Conservation (phyloP, 1,139 yeast species). For the Meyerozyma smithsonii region DNA sequence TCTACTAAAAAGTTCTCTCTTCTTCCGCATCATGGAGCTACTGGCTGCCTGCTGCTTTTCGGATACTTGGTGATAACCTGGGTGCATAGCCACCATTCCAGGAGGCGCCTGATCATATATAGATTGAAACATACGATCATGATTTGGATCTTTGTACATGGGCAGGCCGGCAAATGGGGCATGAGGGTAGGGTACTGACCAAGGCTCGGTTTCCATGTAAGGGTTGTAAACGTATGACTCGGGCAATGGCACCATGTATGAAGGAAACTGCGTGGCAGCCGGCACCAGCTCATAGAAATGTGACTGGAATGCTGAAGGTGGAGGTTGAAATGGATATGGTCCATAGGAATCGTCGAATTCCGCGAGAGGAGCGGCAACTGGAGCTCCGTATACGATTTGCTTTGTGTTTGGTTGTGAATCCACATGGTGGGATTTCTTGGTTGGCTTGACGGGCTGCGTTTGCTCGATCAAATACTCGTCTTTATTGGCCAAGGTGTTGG, state of each 20-base stretch:
- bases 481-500: conserved; percentile 20
- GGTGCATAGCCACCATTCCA: conserved; percentile 1
- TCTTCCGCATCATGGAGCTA: conserved; percentile 23
- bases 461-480: conserved; percentile 47
- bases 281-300: not conserved
- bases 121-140: not conserved
- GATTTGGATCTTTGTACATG: not conserved
- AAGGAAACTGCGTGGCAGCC: not conserved
- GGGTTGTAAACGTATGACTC: conserved; percentile 1
- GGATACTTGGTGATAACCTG: conserved; percentile 7
- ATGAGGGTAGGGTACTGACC: conserved; percentile 1
- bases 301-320: not conserved
- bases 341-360: conserved; percentile 1
- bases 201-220: not conserved
- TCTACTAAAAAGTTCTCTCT: conserved; percentile 16
- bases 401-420: not conserved
- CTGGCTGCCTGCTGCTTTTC: conserved; percentile 21
- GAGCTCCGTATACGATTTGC: not conserved
- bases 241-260: conserved; percentile 1
- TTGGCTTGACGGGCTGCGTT: conserved; percentile 30
- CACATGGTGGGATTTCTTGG: not conserved
- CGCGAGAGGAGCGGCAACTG: not conserved
- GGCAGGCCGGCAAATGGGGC: not conserved
- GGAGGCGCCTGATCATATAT: not conserved
- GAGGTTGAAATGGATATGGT: not conserved